Percentiles rank a stretch among this genome's conserved stretches.
Conservation (phyloP, 106 monocot species). For the Gastrodia elata region DNA sequence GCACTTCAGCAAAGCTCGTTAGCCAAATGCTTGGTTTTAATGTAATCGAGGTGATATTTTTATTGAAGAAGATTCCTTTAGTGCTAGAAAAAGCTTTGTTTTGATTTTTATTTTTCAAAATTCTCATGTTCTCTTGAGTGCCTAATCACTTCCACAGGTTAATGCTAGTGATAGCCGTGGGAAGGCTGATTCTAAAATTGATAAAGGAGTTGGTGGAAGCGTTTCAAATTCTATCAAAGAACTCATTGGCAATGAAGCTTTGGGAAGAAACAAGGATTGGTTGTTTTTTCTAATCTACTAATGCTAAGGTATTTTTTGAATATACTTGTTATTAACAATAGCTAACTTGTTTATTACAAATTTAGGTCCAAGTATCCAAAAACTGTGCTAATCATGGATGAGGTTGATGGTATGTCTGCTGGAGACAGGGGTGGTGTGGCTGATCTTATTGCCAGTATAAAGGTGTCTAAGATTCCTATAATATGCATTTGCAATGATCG, state of each 20-base stretch:
- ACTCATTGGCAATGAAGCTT: conserved; percentile 71
- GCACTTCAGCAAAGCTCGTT: conserved; percentile 78
- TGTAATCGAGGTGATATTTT: conserved; percentile 65
- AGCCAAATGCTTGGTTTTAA: conserved; percentile 92
- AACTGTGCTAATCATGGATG: conserved; percentile 93
- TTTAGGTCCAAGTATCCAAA: conserved; percentile 69
- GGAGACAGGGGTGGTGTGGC: conserved; percentile 98
- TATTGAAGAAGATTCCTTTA: background rate
- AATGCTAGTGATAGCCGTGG: conserved; percentile 99
- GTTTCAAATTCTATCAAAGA: conserved; percentile 92
- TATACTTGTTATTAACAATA: conserved; percentile 1
- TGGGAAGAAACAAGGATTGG: conserved; percentile 50
- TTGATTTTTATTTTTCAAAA: background rate
- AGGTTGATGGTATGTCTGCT: conserved; percentile 99
- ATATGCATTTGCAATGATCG: conserved; percentile 99
- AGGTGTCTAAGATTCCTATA: conserved; percentile 87
- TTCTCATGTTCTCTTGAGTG: background rate
- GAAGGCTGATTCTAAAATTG: conserved; percentile 89
- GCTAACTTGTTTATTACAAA: conserved; percentile 3
- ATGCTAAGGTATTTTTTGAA: background rate
- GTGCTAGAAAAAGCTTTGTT: background rate
- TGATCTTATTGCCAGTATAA: conserved; percentile 98
- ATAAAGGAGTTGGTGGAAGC: conserved; percentile 79
- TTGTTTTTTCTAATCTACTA: conserved; percentile 22
- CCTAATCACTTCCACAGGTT: conserved; percentile 45